Evolutionary conservation across 1,284 basidiomycete genomes (phyloP), one percentile per base, ranked within the genome.

Genomic region (Cutaneotrichosporon dermatis): DNA sequence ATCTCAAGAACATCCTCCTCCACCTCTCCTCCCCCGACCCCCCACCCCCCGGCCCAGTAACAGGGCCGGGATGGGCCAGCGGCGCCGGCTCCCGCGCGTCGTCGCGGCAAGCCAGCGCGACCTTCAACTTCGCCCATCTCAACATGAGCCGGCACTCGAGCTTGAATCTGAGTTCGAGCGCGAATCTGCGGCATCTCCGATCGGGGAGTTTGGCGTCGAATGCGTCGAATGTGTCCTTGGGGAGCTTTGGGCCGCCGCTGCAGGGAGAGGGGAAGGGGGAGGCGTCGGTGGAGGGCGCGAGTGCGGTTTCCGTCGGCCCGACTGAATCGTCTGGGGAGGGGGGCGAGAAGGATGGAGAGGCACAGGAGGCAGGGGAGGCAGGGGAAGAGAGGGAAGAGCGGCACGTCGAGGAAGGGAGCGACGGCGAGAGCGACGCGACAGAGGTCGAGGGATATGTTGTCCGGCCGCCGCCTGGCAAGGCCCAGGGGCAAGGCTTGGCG

Each of bases 1-100:
- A 99, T 78, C 83, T 96, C 65, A 97, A 97, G 79, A 95, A 94
- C 71, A 81, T 97, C 37, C 79, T 97, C 56, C 82, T 97, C 15
- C 97, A 90, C 1, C 82, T 97, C 15, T 77, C 72, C 2, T 75
- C 73, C 4, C 68, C 73, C 0, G 60, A 63, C 6, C 65, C 68
- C 12, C 72, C 67, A 6, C 58, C 64, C 0, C 61, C 63, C 6
- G 61, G 58, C 13, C 66, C 58, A 10, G 61, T 57, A 2, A 57
- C 56, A 10, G 61, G 60, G 7, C 60, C 63, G 3, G 60, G 63
- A 0, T 65, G 60, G 58, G 60, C 60, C 11, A 60, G 60, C 16
- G 60, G 60, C 6, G 58, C 61, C 6, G 60, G 51, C 9, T 62
- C 60, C 8, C 45, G 54, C 39, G 54, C 58, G 6, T 58, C 54